Percentiles rank a stretch among this genome's conserved stretches.
These are phyloP conservation scores for Coemansia sp. DNA, from an alignment of 192 early-diverging fungal genomes.

Conservation along the genomic window DNA sequence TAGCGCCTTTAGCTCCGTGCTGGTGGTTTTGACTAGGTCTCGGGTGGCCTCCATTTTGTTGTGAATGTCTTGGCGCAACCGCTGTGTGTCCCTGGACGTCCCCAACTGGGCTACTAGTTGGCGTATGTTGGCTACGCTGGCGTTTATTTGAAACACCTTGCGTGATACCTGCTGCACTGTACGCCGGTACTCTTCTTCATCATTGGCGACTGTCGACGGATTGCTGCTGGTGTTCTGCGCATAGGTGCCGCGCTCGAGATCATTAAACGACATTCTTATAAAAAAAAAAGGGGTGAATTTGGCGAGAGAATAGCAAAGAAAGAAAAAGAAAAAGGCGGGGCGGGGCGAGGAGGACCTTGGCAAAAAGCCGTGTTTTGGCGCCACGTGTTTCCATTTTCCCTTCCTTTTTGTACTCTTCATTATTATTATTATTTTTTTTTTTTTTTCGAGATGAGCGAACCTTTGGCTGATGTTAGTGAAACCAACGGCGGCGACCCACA, in stretches of 20 bases:
- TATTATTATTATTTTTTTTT: neutral
- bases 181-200: constrained; percentile 51
- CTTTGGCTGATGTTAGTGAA: neutral
- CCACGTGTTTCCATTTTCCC: neutral
- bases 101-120: constrained; percentile 74
- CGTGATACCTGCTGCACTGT: constrained; percentile 72
- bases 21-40: constrained; percentile 76
- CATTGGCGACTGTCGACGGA: constrained; percentile 8
- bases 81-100: constrained; percentile 70
- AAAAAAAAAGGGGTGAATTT: constrained; percentile 1
- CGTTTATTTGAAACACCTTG: constrained; percentile 83
- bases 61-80: constrained; percentile 59
- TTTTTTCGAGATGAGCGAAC: constrained; percentile 8
- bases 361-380: no score
- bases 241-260: constrained; percentile 58
- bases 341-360: no score
- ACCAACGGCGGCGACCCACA: constrained; percentile 7
- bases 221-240: constrained; percentile 10
- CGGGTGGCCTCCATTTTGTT: constrained; percentile 77
- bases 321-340: neutral
- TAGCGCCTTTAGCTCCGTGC: constrained; percentile 72
- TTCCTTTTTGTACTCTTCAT: neutral
- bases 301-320: neutral
- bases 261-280: constrained; percentile 63
- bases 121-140: constrained; percentile 80